Base-by-base conservation (phyloP, 805 yeast species). In the Metschnikowia sp. region DNA sequence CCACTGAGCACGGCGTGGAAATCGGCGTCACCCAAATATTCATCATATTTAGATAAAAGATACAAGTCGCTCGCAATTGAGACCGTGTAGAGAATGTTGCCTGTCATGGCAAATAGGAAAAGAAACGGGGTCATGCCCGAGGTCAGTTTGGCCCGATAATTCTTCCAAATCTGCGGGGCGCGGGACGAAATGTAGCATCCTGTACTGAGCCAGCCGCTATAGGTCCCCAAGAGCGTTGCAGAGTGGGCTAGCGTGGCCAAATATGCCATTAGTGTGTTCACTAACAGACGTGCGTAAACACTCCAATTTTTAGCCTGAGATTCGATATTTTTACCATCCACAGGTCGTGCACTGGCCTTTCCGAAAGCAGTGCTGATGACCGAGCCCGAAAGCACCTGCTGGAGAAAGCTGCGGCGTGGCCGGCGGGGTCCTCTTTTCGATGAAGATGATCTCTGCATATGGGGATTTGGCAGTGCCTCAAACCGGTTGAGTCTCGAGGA, bases 171-270 rank as follows among this genome's bases (percentile, higher is more conserved):
- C 48, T 72, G 76, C 5, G 75, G 75, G 4, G 59, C 22, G 33
- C 76, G 47, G 4, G 74, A 64, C 6, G 62, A 49, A 10, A 70
- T 41, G 54, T 68, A 70, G 29, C 68, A 57, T 13, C 51, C 28
- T 4, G 72, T 57, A 45, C 71, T 63, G 19, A 54, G 32, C 73
- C 74, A 70, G 2, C 73, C 74, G 44, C 62, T 63, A 8, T 54
- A 30, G 22, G 54, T 50, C 8, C 74, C 74, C 11, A 66, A 42
- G 18, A 48, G 36, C 6, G 52, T 48, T 11, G 46, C 33, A n/a
- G 32, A 39, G 35, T 42, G 45, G 33, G 38, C 47, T 12, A 44
- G n/a, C 8, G 36, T 44, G 18, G 41, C 10, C 3, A 36, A 11
- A 13, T 31, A 19, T 8, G 32, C 26, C 19, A 13, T 3, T 2